phyloP scores from a whole-genome alignment of 169 alveolate species.

The Cryptosporidium viatorum region DNA sequence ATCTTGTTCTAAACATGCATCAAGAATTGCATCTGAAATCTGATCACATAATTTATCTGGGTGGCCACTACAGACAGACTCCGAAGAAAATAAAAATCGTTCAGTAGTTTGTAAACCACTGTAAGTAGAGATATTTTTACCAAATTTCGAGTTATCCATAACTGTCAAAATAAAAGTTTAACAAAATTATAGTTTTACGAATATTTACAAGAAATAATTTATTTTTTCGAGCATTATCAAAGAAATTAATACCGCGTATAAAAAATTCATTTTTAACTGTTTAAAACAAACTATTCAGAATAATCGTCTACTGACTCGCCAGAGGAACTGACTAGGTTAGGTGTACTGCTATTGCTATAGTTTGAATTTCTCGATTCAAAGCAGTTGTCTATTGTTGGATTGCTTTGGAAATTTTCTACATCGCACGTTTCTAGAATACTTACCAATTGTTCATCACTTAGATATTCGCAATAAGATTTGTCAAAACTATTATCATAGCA shows the following conservation, averaged over 20 bases:
- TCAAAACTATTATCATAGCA: not conserved
- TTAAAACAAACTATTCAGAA: slow-evolving; percentile 1
- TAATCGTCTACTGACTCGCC: slow-evolving; percentile 46
- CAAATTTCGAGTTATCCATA: not conserved
- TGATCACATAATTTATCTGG: slow-evolving; percentile 99
- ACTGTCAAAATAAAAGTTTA: not conserved
- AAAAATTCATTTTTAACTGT: not conserved
- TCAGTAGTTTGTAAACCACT: not conserved
- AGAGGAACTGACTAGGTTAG: not conserved
- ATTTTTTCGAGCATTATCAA: not conserved
- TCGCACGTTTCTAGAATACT: slow-evolving; percentile 62
- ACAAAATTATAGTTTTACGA: not conserved
- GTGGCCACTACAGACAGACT: slow-evolving; percentile 99
- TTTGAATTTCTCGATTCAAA: not conserved
- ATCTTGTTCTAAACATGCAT: slow-evolving; percentile 97
- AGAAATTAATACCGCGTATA: not conserved
- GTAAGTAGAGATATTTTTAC: not conserved
- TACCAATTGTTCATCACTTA: slow-evolving; percentile 69
- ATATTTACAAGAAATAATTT: not conserved
- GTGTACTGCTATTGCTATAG: not conserved
- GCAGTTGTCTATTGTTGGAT: not conserved
- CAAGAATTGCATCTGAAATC: slow-evolving; percentile 98
- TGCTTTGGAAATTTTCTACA: slow-evolving; percentile 13
- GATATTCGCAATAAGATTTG: slow-evolving; percentile 19
- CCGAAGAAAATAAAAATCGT: slow-evolving; percentile 96